Base-by-base conservation (phyloP, 2,329 filamentous ascomycete genomes). In the Aspergillus pseudotamarii region DNA sequence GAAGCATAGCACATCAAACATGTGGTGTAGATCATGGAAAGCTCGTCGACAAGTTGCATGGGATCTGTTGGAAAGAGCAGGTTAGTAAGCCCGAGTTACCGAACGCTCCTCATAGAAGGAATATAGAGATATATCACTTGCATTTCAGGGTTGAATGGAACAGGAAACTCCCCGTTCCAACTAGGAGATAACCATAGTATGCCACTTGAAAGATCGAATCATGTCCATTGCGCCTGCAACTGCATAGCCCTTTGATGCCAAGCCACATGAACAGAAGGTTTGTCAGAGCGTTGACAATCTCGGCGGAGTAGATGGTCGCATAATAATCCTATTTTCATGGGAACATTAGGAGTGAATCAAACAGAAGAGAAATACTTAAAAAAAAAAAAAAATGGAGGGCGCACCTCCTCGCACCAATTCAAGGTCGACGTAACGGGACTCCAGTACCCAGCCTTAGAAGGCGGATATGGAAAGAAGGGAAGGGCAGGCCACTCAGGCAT, bases 191-290 rank as follows among this genome's bases (percentile, higher is more conserved):
- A 57, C 87, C 88, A 64, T 84, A 72, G 69, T 88, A 91, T 36
- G 85, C 84, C 3, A 96, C 80, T 57, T 91, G 74, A 78, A 96
- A 96, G 63, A 96, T 89, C 16, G 78, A 80, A 60, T 93, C 91
- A 77, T 97, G 92, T 19, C 84, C 83, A 77, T 96, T 84, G 66
- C 83, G 84, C 45, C 90, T 73, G 76, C 92, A 96, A 76, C 89
- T 93, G 60, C 83, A 80, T 65, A 95, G 87, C 28, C 94, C 94
- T 73, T 89, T 90, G 68, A 87, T 79, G 9, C 92, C 92, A 23
- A 96, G 85, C 76, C 85, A 91, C 70, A 96, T 83, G 77, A 97
- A 97, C 28, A 95, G 81, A 3, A 91, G 76, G 76, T 97, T 97
- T 38, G 93, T 97, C 36, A 94, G 72, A 4, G 92, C 91, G 78